Conservation (phyloP, 495 filamentous ascomycete genomes). For the Xylaria flabelliformis region DNA sequence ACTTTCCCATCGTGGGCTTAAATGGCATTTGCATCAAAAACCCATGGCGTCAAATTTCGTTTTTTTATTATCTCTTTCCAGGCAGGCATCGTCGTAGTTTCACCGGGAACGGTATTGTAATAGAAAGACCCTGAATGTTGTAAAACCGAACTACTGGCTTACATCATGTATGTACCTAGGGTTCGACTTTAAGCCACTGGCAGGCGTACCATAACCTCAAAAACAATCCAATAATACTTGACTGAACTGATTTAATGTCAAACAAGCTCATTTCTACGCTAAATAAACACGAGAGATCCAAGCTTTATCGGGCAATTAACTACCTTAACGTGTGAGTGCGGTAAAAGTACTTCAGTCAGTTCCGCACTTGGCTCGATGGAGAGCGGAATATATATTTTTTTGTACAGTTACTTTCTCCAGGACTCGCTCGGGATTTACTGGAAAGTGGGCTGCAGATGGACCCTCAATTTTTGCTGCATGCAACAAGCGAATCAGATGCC, state of each 20-base stretch:
- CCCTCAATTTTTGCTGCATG: constrained; percentile 1
- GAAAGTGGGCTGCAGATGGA: constrained; percentile 19
- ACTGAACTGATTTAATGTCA: too few species aligned
- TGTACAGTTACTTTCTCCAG: constrained; percentile 23
- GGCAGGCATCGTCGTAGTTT: not conserved
- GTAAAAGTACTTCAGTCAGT: not conserved
- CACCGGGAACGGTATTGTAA: not conserved
- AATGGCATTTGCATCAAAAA: constrained; percentile 22
- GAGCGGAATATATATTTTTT: not conserved
- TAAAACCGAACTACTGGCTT: constrained; percentile 10
- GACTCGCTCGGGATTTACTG: constrained; percentile 12
- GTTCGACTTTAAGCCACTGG: not conserved
- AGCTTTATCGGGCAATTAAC: not conserved
- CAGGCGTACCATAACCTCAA: not conserved
- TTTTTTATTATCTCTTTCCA: not conserved
- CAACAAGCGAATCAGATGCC: constrained; percentile 17
- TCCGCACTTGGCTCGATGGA: constrained; percentile 8
- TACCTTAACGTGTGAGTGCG: not conserved
- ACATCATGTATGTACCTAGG: not conserved
- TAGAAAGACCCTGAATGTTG: constrained; percentile 19
- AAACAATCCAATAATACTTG: too few species aligned
- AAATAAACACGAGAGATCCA: not conserved
- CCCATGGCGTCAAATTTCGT: constrained; percentile 7
- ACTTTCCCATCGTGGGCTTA: constrained; percentile 23
- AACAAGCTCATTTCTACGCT: not conserved